Evolutionary conservation across 495 filamentous ascomycete species (phyloP), one percentile per base, ranked within the genome.

Genomic region (Penicillium malachiteum): DNA sequence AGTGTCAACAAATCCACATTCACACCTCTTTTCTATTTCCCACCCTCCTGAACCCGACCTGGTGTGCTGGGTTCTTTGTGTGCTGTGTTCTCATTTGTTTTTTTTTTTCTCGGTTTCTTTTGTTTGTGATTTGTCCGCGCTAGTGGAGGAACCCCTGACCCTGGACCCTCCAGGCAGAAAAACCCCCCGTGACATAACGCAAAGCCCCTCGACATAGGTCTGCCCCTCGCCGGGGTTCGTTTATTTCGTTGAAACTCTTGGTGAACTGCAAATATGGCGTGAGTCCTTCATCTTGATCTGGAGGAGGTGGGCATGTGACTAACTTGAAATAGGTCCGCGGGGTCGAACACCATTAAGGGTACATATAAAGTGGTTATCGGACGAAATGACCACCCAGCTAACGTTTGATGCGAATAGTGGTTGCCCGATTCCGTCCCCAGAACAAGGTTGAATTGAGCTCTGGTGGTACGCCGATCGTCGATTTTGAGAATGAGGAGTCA

Each of bases 351-450:
- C 66, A 89, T 89, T 61, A 89, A 89, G 77, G 86, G 86, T 87
- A 78, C 63, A 74, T 62, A 64, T 65, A 56, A 65, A 48, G 32
- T 60, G 35, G 42, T 41, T 37, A 43, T 30, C 48, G 17, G 37
- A 30, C 10, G 21, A 40, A 14, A 51, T 14, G 14, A 44, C 2
- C 21, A 26, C 21, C 21, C 54, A 42, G 50, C 62, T 67, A 63
- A 68, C 49, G 38, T 30, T 52, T 34, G 35, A 34, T 26, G 58
- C 47, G 34, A 50, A 52, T 56, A 83, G 94, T 98, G 67, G 92
- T 98, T 71, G 94, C 92, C 75, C 90, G 94, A 63, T 98, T 98
- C 75, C 87, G 94, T 58, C 94, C 94, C 58, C 93, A 96, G 72
- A 98, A 98, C 78, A 91, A 89, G 71, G 78, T 91, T 60, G 94